Conservation (phyloP, 1,139 yeast species). For the Zygosaccharomyces pseudobailii region DNA sequence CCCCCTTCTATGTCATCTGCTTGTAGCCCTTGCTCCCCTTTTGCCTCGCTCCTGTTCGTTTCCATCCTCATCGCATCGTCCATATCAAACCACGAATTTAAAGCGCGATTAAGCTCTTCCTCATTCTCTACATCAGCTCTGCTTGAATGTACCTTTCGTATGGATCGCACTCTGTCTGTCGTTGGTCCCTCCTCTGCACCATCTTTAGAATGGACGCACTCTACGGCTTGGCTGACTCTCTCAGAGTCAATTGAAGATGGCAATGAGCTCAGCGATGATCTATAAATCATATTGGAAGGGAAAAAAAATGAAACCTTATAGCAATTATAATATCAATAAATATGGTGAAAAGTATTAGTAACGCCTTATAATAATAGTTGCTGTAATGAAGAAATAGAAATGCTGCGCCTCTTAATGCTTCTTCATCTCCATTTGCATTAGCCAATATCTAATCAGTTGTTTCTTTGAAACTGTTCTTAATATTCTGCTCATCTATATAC, state of each 20-base stretch:
- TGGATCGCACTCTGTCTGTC: background rate
- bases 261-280: background rate
- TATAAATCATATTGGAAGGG: background rate
- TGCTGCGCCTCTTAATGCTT: too few relatives aligned
- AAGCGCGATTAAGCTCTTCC: constrained; percentile 16
- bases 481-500: too few relatives aligned
- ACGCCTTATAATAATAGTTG: background rate
- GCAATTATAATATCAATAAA: background rate
- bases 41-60: constrained; percentile 13
- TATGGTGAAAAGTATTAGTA: background rate
- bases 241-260: constrained; percentile 3
- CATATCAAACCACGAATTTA: constrained; percentile 27
- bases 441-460: too few relatives aligned
- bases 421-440: too few relatives aligned
- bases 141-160: background rate
- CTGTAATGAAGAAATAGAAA: background rate
- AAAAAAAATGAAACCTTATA: background rate
- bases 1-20: background rate
- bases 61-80: constrained; percentile 30
- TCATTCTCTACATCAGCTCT: constrained; percentile 1
- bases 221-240: background rate
- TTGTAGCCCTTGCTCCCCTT: constrained; percentile 9
- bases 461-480: too few relatives aligned
- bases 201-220: background rate
- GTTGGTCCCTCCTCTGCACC: background rate